These are phyloP conservation scores for Stephania japonica DNA, from an alignment of 164 flowering plant genomes.

Conservation along the genomic window DNA sequence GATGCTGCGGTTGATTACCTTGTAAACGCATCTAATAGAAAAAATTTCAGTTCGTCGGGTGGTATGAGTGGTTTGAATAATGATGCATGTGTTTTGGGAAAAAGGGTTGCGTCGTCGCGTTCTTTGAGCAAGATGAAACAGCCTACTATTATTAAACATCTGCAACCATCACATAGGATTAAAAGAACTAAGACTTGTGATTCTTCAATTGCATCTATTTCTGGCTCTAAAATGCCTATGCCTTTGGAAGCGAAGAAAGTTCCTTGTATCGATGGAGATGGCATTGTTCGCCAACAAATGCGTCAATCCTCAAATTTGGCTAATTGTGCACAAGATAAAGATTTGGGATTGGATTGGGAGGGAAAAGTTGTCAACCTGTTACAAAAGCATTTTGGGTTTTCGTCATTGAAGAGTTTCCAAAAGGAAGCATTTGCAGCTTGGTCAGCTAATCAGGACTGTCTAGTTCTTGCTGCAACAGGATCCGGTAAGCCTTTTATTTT, in stretches of 20 bases:
- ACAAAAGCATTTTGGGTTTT: conserved; percentile 60
- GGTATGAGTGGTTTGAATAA: conserved; percentile 18
- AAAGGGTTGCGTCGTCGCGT: conserved; percentile 21
- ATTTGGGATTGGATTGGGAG: conserved; percentile 54
- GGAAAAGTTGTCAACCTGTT: conserved; percentile 37
- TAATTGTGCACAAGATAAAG: conserved; percentile 19
- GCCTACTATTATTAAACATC: conserved; percentile 47
- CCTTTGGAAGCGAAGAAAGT: conserved; percentile 13
- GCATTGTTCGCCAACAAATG: neutral
- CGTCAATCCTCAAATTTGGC: conserved; percentile 10
- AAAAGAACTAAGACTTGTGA: conserved; percentile 24
- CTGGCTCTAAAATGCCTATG: conserved; percentile 15
- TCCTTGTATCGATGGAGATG: neutral
- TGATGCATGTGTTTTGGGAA: conserved; percentile 20
- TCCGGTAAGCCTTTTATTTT: conserved; percentile 47
- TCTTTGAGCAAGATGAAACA: conserved; percentile 35
- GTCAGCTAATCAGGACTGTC: conserved; percentile 65
- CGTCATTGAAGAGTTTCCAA: conserved; percentile 73
- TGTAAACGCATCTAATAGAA: conserved; percentile 27
- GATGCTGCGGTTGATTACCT: conserved; percentile 48
- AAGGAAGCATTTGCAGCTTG: conserved; percentile 77
- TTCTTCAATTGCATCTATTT: conserved; percentile 12
- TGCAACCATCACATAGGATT: conserved; percentile 19
- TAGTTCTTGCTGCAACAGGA: conserved; percentile 94
- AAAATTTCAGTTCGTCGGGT: conserved; percentile 8